Base-by-base conservation (phyloP, 345 rosid species). In the Camelina hispida region DNA sequence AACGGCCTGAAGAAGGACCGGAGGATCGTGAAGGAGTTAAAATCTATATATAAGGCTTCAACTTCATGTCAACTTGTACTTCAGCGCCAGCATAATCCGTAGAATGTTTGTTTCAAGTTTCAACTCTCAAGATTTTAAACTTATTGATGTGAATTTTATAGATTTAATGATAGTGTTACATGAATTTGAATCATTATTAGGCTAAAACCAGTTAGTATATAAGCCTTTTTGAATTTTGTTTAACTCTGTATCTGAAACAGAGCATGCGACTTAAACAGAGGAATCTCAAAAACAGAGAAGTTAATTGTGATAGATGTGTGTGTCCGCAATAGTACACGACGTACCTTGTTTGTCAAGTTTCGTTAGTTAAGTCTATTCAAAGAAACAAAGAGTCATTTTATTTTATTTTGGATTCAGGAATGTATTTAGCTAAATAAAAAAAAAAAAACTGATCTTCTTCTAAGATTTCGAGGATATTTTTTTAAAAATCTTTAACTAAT, bases 41-140 rank as follows among this genome's bases (percentile, higher is more conserved):
- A 10, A 25, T 56, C 20, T 30, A 18, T 69, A 22, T 20, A 14
- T 17, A 42, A 30, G 65, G 73, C 55, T 17, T 69, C 73, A 44
- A 25, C 55, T 16, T 55, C 64, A 28, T 69, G 73, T 17, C 32
- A 43, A 13, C 73, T 69, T 56, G 54, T 43, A 44, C 11, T 18
- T 43, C 57, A 34, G 48, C 43, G 6, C 57, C 28, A 12, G 13
- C 5, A 13, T 6, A 5, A 0, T n/a, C 18, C 51, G 16, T 46
- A 46, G 51, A 46, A 46, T 46, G 20, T n/a, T 46, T n/a, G 30
- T 28, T 28, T 44, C 17, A 44, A 6, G 10, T 47, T n/a, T 47
- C 51, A 47, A 47, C 10, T n/a, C 20, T 16, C 20, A n/a, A 7
- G n/a, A 44, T 5, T 15, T 44, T 44, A 44, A 10, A 13, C 6